Base-by-base conservation (phyloP, 2,329 filamentous ascomycete genomes). In the Cylindrodendrum hubeiense region DNA sequence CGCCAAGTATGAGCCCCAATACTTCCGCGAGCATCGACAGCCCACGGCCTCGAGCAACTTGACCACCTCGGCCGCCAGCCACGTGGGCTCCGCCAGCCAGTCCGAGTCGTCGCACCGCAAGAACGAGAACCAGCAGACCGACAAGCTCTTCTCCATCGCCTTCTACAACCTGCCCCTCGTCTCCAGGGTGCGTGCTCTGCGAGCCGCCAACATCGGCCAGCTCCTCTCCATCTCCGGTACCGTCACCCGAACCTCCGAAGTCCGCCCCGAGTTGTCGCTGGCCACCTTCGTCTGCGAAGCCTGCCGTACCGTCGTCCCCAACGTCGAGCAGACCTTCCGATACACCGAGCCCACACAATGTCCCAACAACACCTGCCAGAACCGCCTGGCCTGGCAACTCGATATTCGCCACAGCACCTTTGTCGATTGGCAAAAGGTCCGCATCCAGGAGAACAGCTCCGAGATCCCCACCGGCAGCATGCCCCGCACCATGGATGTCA, bases 391-490 rank as follows among this genome's bases (percentile, higher is more conserved):
- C n/a, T 99, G 96, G 96, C 90, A 94, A 70, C 83, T 99, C n/a
- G 95, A 99, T 74, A 98, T 99, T 75, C 88, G 94, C 46, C 95
- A 97, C 79, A 98, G 95, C 79, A 98, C 95, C 0, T 99, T 99
- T 78, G 93, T 99, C 67, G 96, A 99, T 82, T 99, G 96, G 96
- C 96, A 99, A 78, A 98, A 98, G 79, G 94, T 98, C 24, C 93
- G 97, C 68, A 94, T 98, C 67, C 96, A 99, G 81, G 96, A 99
- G 80, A 99, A 98, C 83, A 97, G 94, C 71, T 95, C 95, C 4
- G 96, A 99, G 78, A 99, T 99, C 39, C 96, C 96, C 0, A 99
- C 96, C 0, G 96, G 96, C 59, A 98, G 95, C 82, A 99, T 99
- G 96, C 96, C 96, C 24, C 89, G 96, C 65, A 99, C 96, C 3